Conservation (phyloP, 805 yeast species). For the Wickerhamomyces pijperi region DNA sequence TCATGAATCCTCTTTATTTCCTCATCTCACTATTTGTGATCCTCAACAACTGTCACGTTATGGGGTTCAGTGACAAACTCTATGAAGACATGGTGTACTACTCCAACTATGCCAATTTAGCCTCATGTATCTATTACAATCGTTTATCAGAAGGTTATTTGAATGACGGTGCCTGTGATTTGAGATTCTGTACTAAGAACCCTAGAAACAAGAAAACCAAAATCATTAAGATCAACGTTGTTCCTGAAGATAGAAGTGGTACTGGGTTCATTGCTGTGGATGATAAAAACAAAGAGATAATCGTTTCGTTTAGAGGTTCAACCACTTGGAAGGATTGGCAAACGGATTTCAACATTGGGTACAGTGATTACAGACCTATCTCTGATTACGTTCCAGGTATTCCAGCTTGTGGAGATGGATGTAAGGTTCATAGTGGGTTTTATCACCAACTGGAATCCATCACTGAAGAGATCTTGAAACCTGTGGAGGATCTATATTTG, state of each 20-base stretch:
- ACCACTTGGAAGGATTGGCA: slow-evolving; percentile 54
- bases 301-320: slow-evolving; percentile 60
- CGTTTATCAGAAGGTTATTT: slow-evolving; percentile 6
- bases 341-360: slow-evolving; percentile 39
- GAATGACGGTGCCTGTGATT: slow-evolving; percentile 13
- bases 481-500: slow-evolving; percentile 24
- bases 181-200: slow-evolving; percentile 8
- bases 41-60: no score
- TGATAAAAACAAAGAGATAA: slow-evolving; percentile 29
- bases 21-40: not conserved
- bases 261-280: slow-evolving; percentile 50
- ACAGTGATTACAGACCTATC: slow-evolving; percentile 11
- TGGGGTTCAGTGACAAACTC: slow-evolving; percentile 1
- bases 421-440: slow-evolving; percentile 60
- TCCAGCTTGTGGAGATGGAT: slow-evolving; percentile 29
- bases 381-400: not conserved
- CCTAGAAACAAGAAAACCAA: slow-evolving; percentile 3
- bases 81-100: slow-evolving; percentile 12
- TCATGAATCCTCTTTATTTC: not conserved
- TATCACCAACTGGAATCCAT: slow-evolving; percentile 34
- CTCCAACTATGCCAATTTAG: slow-evolving; percentile 11
- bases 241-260: slow-evolving; percentile 22
- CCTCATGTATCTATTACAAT: slow-evolving; percentile 13
- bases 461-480: slow-evolving; percentile 16
- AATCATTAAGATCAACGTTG: slow-evolving; percentile 10